Percentiles rank a stretch among this genome's conserved stretches.
Conservation (phyloP, 2,329 filamentous ascomycete species). For the Ophiostoma ips region DNA sequence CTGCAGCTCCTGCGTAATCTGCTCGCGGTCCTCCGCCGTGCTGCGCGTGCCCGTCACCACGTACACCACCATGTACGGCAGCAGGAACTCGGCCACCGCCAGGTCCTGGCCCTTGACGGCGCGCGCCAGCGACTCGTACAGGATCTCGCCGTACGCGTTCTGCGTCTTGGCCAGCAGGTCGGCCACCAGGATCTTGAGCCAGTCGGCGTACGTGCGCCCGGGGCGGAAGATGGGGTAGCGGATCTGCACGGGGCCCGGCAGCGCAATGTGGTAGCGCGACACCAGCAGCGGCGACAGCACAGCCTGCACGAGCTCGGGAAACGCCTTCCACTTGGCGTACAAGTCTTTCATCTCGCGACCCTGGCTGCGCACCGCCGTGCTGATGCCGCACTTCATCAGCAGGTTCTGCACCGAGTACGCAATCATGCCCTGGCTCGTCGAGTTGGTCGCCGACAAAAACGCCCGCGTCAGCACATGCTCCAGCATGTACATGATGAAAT, state of each 20-base stretch:
- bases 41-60: conserved; percentile 52
- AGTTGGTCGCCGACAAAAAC: conserved; percentile 81
- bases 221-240: conserved; percentile 68
- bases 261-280: conserved; percentile 65
- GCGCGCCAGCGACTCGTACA: conserved; percentile 71
- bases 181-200: conserved; percentile 68
- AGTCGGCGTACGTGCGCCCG: conserved; percentile 57
- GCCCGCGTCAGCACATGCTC: conserved; percentile 81
- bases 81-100: conserved; percentile 71
- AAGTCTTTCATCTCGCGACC: conserved; percentile 37
- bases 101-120: conserved; percentile 78
- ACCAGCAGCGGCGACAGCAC: conserved; percentile 77
- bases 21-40: conserved; percentile 39
- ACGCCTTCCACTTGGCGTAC: conserved; percentile 60
- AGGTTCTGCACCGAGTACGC: conserved; percentile 93
- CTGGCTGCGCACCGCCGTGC: conserved; percentile 29
- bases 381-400: conserved; percentile 63
- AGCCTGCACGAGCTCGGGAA: conserved; percentile 66
- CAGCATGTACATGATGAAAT: conserved; percentile 75
- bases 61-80: conserved; percentile 79
- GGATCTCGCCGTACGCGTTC: conserved; percentile 55
- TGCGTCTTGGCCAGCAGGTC: conserved; percentile 71
- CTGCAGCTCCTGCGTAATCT: conserved; percentile 60
- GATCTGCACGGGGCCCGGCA: conserved; percentile 40
- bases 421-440: conserved; percentile 75